Conservation (phyloP, 345 rosid genomes). For the Mallotus nudiflorus region DNA sequence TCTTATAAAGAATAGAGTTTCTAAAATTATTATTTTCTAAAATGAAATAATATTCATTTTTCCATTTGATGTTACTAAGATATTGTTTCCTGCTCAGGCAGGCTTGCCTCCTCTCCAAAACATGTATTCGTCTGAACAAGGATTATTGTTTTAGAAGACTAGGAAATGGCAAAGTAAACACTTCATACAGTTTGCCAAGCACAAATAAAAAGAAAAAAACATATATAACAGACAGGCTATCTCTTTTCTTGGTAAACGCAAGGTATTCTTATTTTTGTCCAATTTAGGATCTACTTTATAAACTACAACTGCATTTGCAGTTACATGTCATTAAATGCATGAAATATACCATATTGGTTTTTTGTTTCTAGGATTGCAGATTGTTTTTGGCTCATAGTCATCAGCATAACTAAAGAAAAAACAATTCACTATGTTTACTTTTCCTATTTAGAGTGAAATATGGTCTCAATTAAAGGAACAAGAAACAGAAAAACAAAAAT, state of each 20-base stretch:
- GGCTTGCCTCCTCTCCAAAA: too few species aligned
- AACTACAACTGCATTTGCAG: not conserved
- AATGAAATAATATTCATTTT: too few species aligned
- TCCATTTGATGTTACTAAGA: too few species aligned
- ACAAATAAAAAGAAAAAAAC: not conserved
- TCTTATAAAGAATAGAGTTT: too few species aligned
- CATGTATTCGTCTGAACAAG: not conserved
- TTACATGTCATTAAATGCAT: not conserved
- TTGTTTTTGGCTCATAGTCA: not conserved
- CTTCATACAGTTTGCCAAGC: not conserved
- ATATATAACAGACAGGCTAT: not conserved
- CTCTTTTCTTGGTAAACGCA: not conserved
- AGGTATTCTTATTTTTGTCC: not conserved
- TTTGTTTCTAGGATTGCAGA: too few species aligned
- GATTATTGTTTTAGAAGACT: not conserved
- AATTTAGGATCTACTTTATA: not conserved
- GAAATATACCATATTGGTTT: too few species aligned
- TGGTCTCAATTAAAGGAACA: not conserved
- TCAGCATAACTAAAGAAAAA: not conserved
- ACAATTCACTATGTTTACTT: not conserved
- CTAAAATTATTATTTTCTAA: too few species aligned
- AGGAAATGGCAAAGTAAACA: not conserved
- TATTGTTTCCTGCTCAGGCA: too few species aligned
- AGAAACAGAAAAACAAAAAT: constrained; percentile 2
- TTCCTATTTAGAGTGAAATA: not conserved